Base-by-base conservation (phyloP, 768 basidiomycete species). In the Phylloporus scabripes region DNA sequence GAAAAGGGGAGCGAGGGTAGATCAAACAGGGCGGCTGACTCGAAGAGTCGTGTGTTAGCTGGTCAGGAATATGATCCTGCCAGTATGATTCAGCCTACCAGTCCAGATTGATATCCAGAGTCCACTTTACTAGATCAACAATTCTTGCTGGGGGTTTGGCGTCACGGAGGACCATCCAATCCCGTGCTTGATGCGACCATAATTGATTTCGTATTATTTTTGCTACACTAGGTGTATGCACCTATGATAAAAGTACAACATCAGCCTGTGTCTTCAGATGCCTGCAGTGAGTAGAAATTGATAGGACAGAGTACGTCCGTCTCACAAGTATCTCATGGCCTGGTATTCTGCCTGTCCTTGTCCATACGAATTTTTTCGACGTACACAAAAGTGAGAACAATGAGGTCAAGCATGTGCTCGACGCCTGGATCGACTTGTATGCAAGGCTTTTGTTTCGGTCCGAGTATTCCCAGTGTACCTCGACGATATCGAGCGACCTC, bases 351-450 rank as follows among this genome's bases (percentile, higher is more conserved):
- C 11, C 34, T 31, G 14, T 64, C 63, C 38, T 59, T 64, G 31
- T 64, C 57, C 54, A 52, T 55, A 29, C 60, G 60, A 4, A 66
- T 18, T 43, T 68, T 68, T 45, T 68, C 64, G n/a, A 66, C 60
- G 34, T 64, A 67, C 20, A 68, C 57, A 20, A 67, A 68, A 1
- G 64, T 68, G 17, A 66, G 53, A 7, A 67, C 24, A 21, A 68
- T 40, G 29, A 58, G 26, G 52, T 66, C 64, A 21, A 66, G 49
- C 51, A 67, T 66, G 14, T 53, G 57, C 39, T 52, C 53, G 36
- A 58, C 53, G 4, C 36, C 44, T 5, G 60, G 47, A 47, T 57
- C 37, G 20, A 66, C 20, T 14, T 56, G 59, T 4, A 67, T 46
- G 15, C n/a, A 52, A 7, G 62, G 57, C 7, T 51, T 50, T 36